A percentile compares a stretch with the other conserved stretches of the same genome.
These are phyloP conservation scores for Penicillium arizonense DNA, from an alignment of 495 filamentous ascomycete species.

Conservation along the genomic window DNA sequence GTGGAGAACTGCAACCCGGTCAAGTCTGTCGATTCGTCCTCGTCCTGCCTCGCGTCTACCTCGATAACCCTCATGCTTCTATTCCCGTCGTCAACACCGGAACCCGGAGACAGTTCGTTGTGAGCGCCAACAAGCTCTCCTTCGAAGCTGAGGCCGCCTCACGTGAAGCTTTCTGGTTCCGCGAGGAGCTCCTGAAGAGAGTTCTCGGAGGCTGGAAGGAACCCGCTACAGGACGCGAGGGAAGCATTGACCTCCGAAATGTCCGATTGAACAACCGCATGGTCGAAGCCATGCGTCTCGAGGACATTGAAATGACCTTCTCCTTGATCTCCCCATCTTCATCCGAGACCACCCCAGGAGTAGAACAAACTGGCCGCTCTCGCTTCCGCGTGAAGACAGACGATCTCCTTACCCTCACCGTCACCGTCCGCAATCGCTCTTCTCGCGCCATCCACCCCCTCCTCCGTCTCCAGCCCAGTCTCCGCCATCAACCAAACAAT, in stretches of 20 bases:
- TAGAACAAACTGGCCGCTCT: constrained; percentile 43
- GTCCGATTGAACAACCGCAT: constrained; percentile 73
- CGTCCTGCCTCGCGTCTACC: constrained; percentile 70
- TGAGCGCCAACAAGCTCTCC: constrained; percentile 73
- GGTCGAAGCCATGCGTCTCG: constrained; percentile 79
- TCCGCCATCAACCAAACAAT: constrained; percentile 70
- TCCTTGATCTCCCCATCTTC: constrained; percentile 38
- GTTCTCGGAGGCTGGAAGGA: constrained; percentile 73
- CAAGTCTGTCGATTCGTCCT: constrained; percentile 75
- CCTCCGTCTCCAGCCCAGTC: constrained; percentile 72
- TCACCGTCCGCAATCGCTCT: constrained; percentile 71
- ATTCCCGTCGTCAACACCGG: constrained; percentile 76
- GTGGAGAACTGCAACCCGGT: constrained; percentile 70
- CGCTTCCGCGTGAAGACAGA: constrained; percentile 64
- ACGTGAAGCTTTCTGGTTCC: constrained; percentile 90
- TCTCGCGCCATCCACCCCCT: constrained; percentile 65
- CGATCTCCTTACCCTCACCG: constrained; percentile 65
- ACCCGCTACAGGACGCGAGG: constrained; percentile 53
- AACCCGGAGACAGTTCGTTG: constrained; percentile 81
- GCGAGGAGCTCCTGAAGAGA: constrained; percentile 74
- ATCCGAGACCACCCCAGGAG: constrained; percentile 12
- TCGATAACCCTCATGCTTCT: constrained; percentile 70
- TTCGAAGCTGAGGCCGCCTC: constrained; percentile 75
- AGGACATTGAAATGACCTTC: constrained; percentile 73
- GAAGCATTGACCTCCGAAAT: constrained; percentile 70